Conservation (phyloP, 495 filamentous ascomycete species). For the Hyphodiscus hymeniophilus region DNA sequence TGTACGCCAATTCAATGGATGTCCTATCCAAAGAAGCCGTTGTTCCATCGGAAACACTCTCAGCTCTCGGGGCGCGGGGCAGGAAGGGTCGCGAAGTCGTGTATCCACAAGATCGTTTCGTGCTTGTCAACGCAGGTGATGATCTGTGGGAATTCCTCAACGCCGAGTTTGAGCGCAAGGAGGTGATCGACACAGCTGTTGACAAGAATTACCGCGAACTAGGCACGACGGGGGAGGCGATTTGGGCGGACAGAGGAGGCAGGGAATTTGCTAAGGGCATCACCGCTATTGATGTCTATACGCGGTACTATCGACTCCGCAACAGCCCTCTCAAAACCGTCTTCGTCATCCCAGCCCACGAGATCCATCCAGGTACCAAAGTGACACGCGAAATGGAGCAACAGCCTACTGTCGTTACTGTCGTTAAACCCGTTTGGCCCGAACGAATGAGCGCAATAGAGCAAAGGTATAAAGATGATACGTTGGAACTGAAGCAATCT, state of each 20-base stretch:
- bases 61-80: constrained; percentile 28
- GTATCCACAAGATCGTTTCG: constrained; percentile 42
- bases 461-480: constrained; percentile 15
- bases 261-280: constrained; percentile 31
- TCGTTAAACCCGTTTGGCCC: constrained; percentile 29
- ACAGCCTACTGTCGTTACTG: constrained; percentile 36
- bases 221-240: constrained; percentile 27
- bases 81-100: constrained; percentile 31
- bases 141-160: constrained; percentile 37
- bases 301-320: constrained; percentile 39
- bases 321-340: constrained; percentile 26
- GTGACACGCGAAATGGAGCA: constrained; percentile 33
- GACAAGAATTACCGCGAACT: constrained; percentile 20
- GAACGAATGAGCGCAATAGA: constrained; percentile 21
- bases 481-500: constrained; percentile 21
- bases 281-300: constrained; percentile 32
- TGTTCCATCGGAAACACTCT: constrained; percentile 33
- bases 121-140: constrained; percentile 43
- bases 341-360: constrained; percentile 42
- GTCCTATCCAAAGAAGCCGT: constrained; percentile 37
- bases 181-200: constrained; percentile 24
- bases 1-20: constrained; percentile 38
- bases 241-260: constrained; percentile 19
- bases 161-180: constrained; percentile 34
- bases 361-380: constrained; percentile 32